Evolutionary conservation across 2,329 filamentous ascomycete species (phyloP).

Genomic region (Xylariaceae sp.): DNA sequence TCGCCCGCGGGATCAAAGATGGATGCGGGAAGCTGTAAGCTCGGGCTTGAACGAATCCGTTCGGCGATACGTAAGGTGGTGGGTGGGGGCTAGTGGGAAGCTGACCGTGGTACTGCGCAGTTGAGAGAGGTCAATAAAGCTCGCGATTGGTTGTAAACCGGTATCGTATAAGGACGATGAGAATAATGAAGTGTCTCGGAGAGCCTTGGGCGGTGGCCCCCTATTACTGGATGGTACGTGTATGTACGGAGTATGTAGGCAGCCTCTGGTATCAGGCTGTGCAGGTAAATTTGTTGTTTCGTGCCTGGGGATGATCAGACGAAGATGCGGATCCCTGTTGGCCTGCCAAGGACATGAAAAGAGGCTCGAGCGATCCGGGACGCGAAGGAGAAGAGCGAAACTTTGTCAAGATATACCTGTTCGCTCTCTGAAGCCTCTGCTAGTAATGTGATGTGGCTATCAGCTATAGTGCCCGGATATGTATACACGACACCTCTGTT

Average conservation of each 20-base stretch:
- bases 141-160: too few species aligned
- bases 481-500: slow-evolving; percentile 4
- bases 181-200: background rate
- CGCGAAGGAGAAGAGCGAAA: slow-evolving; percentile 7
- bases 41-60: slow-evolving; percentile 16
- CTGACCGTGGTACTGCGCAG: background rate
- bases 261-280: slow-evolving; percentile 10
- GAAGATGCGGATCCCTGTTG: slow-evolving; percentile 20
- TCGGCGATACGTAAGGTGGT: slow-evolving; percentile 14
- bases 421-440: background rate
- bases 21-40: slow-evolving; percentile 10
- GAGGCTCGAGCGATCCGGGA: slow-evolving; percentile 22
- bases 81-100: slow-evolving; percentile 4
- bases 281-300: slow-evolving; percentile 20
- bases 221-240: too few species aligned
- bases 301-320: slow-evolving; percentile 24
- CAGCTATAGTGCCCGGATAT: too few species aligned
- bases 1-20: slow-evolving; percentile 8
- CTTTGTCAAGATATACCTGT: background rate
- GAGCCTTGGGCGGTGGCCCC: background rate
- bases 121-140: too few species aligned
- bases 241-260: too few species aligned
- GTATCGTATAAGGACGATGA: background rate
- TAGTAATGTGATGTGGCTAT: too few species aligned
- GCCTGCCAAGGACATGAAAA: slow-evolving; percentile 10